Evolutionary conservation across 192 early-diverging fungal species (phyloP), one percentile per base, ranked within the genome.

Genomic region (Anaeromyces robustus): DNA sequence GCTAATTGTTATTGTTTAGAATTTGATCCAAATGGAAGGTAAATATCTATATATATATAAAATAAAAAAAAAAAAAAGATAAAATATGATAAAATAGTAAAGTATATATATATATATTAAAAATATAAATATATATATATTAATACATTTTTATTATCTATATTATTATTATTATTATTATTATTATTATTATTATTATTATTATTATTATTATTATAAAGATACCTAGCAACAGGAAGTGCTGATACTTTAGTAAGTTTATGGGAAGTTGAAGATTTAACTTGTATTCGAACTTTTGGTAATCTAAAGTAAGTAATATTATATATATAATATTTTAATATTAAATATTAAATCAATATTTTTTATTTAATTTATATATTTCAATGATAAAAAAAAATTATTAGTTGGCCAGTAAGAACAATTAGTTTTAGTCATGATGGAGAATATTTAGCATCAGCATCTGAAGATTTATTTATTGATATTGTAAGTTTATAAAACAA

Each of bases 381-480:
- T 12, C 12, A 7, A 34, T 7, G 4, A 7, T 34, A 34, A 7
- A 34, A 34, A 7, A 34, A 34, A 34, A 52, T 22, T 37, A 52
- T 34, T 82, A 93, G 91, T 39, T 93, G 89, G 89, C 93, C 94
- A 16, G 90, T 95, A 1, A 86, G 94, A 30, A 92, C 93, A 17
- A 88, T 95, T 41, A 90, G 92, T 39, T 95, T 95, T 79, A 92
- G 90, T 77, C 85, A 91, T 86, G 94, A 95, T 85, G 94, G 94
- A 26, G 89, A 93, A 52, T 89, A 91, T 80, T 79, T 95, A 29
- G 94, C 92, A 1, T 89, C 89, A 14, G 92, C 89, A 13, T 94
- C 92, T 0, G 94, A 95, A 83, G 94, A 95, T 85, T 82, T 89
- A 30, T 82, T 88, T 30, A 94, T 95, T 80, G 92, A 94, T 77